A percentile compares a stretch with the other conserved stretches of the same genome.
Evolutionary conservation across 2,329 filamentous ascomycete genomes (phyloP).

Genomic region (Aureobasidium sp.): DNA sequence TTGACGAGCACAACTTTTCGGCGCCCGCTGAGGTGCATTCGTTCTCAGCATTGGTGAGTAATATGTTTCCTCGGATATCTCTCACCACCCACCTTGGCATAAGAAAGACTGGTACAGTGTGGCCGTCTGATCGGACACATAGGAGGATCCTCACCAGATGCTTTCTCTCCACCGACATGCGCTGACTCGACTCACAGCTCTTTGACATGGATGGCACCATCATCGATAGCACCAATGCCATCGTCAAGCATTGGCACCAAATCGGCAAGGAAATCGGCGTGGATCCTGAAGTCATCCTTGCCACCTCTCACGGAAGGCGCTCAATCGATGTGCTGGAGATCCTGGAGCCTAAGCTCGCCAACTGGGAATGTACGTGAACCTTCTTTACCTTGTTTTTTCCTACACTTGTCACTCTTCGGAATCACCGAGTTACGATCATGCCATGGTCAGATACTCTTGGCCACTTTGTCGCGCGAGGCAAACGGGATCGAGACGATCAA

Average conservation of each 20-base stretch:
- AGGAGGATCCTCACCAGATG: background rate
- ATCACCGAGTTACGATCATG: background rate
- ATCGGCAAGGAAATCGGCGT: slow-evolving; percentile 78
- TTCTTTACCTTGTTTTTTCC: background rate
- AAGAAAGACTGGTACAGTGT: background rate
- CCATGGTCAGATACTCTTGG: background rate
- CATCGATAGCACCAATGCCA: slow-evolving; percentile 71
- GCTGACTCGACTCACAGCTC: slow-evolving; percentile 33
- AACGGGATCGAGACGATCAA: background rate
- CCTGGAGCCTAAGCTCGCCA: slow-evolving; percentile 77
- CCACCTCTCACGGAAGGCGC: slow-evolving; percentile 84
- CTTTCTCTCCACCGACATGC: background rate
- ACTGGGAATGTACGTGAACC: slow-evolving; percentile 73
- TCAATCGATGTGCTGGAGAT: slow-evolving; percentile 79
- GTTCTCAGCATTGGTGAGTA: slow-evolving; percentile 37
- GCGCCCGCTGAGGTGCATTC: slow-evolving; percentile 34
- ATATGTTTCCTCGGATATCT: background rate
- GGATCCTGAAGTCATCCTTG: slow-evolving; percentile 73
- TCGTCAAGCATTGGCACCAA: slow-evolving; percentile 71
- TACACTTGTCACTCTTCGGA: background rate
- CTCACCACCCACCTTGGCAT: background rate
- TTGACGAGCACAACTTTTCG: slow-evolving; percentile 33
- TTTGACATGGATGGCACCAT: slow-evolving; percentile 80
- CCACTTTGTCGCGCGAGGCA: background rate
- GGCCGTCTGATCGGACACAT: background rate